Conservation (phyloP, 306 rosid genomes). For the Dryas alaskensis region DNA sequence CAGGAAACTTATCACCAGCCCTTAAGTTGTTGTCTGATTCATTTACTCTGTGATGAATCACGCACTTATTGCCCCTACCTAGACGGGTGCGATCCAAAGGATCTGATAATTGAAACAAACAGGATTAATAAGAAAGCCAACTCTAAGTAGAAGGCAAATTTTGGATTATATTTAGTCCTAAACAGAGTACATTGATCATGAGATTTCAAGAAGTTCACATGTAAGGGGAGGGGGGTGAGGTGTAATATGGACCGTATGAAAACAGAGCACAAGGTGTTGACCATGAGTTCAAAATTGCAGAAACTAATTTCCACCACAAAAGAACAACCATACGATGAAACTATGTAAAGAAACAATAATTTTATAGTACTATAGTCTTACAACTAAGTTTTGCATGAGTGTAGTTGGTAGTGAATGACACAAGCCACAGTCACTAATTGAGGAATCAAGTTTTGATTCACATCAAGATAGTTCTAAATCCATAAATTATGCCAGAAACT, state of each 20-base stretch:
- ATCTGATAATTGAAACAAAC: slow-evolving; percentile 14
- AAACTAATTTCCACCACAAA: background rate
- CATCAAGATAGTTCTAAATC: slow-evolving; percentile 3
- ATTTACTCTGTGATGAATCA: slow-evolving; percentile 34
- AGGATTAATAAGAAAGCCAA: background rate
- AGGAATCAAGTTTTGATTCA: background rate
- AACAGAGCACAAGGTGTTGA: background rate
- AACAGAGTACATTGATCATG: background rate
- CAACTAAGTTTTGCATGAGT: background rate
- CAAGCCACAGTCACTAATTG: background rate
- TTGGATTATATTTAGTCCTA: background rate
- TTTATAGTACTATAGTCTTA: background rate
- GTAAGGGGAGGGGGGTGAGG: too few relatives aligned
- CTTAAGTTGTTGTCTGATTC: slow-evolving; percentile 39
- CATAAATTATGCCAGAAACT: background rate
- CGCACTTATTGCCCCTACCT: slow-evolving; percentile 14
- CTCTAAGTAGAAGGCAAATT: background rate
- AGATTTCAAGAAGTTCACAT: background rate
- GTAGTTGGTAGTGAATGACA: background rate
- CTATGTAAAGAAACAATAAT: too few relatives aligned
- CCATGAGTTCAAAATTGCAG: background rate
- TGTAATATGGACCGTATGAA: background rate
- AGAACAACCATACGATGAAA: background rate
- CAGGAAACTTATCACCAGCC: slow-evolving; percentile 42
- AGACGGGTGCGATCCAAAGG: background rate